Base-by-base conservation (phyloP, 257 asterid genomes). In the Fraxinus pennsylvanica region DNA sequence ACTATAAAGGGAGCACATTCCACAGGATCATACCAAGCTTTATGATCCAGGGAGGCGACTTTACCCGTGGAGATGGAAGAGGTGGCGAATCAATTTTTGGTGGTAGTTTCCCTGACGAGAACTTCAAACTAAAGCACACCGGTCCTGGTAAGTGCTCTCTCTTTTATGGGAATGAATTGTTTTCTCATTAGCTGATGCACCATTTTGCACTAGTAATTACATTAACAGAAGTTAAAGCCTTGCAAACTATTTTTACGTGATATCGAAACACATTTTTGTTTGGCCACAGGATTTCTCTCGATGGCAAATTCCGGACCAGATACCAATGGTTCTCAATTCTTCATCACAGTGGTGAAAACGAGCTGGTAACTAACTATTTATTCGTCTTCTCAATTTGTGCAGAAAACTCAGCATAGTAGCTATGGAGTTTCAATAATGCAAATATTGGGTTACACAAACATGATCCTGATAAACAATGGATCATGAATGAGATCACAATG, bases 21-120 rank as follows among this genome's bases (percentile, higher is more conserved):
- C 98, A 94, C 79, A 86, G 98, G 81, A 92, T 94, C 87, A 92
- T 94, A 81, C 98, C 97, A 12, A 87, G 89, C 86, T 94, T 92
- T 83, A 94, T 94, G 98, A 94, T 94, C 83, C 98, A 92, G 81
- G 98, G 98, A 75, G 98, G 97, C 17, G 98, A 94, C 81, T 94
- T 94, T 83, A 94, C 97, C 43, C 88, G 72, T 74, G 97, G 97
- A 21, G 97, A 94, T 86, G 98, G 97, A 54, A 88, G 92, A 61
- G 98, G 98, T 63, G 98, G 98, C 63, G 98, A 94, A 81, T 94
- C 98, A 1, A 92, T 94, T 61, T 92, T 82, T 78, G 97, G 97
- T 22, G 82, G 80, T 76, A 88, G 43, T 36, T 94, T 94, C 84
- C 77, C 91, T 27, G 98, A 94, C 73, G 98, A 94, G 84, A 94